Percentiles rank a stretch among this genome's conserved stretches.
Evolutionary conservation across 306 rosid genomes (phyloP).

Genomic region (Aeschynomene evenia): DNA sequence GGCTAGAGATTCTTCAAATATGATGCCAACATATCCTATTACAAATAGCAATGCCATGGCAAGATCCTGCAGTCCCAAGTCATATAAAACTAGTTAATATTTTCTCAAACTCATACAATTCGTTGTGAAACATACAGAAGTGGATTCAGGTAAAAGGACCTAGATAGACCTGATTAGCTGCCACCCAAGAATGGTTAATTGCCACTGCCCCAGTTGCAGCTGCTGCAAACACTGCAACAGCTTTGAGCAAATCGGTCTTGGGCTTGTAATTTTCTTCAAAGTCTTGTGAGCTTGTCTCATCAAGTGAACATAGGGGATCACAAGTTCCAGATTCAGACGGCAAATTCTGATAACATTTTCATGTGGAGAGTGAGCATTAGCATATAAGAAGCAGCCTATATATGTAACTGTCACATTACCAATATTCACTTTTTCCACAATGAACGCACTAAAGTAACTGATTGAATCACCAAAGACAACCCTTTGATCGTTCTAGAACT

Average conservation of each 20-base stretch:
- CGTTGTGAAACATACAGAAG: constrained; percentile 10
- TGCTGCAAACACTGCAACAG: constrained; percentile 68
- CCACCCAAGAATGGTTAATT: constrained; percentile 95
- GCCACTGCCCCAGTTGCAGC: constrained; percentile 74
- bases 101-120: neutral
- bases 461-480: constrained; percentile 18
- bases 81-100: neutral
- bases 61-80: constrained; percentile 58
- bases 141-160: constrained; percentile 20
- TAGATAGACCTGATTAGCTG: constrained; percentile 80
- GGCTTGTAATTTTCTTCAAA: constrained; percentile 65
- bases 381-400: neutral
- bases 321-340: constrained; percentile 55
- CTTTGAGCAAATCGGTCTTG: constrained; percentile 83
- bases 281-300: constrained; percentile 67
- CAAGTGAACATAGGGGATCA: constrained; percentile 83
- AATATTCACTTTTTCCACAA: neutral
- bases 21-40: constrained; percentile 92
- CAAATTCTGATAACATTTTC: constrained; percentile 52
- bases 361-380: constrained; percentile 23
- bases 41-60: constrained; percentile 91
- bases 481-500: neutral
- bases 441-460: neutral
- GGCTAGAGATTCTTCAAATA: constrained; percentile 92
- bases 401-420: constrained; percentile 5